These are phyloP conservation scores for Rhodosporidiobolus sp. DNA, from an alignment of 768 basidiomycete genomes.

Conservation along the genomic window DNA sequence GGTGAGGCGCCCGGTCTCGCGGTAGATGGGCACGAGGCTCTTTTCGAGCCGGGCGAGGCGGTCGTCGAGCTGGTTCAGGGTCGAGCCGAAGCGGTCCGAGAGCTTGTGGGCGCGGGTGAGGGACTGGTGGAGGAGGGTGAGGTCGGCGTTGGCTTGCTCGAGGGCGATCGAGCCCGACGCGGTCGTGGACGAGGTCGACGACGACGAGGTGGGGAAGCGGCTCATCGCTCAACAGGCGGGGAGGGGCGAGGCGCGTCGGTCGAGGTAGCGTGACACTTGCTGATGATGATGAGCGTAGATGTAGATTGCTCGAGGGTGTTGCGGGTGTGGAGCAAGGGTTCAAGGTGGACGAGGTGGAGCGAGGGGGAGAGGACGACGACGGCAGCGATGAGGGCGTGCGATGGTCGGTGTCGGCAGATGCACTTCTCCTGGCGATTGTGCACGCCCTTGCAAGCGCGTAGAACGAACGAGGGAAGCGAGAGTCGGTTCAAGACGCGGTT, in stretches of 20 bases:
- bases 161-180: slow-evolving; percentile 8
- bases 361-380: neutral
- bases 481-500: too few species aligned
- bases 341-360: neutral
- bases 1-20: slow-evolving; percentile 37
- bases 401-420: neutral
- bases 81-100: slow-evolving; percentile 35
- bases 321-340: neutral
- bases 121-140: slow-evolving; percentile 41
- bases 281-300: too few species aligned
- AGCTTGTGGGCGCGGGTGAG: slow-evolving; percentile 37
- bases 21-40: slow-evolving; percentile 43
- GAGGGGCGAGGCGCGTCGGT: neutral
- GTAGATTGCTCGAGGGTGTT: neutral
- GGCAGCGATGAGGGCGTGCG: too few species aligned
- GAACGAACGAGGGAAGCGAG: neutral
- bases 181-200: neutral
- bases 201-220: neutral
- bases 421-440: neutral
- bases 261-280: neutral
- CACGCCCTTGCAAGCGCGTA: neutral
- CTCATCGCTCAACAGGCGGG: neutral
- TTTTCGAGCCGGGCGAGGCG: slow-evolving; percentile 42
- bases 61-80: slow-evolving; percentile 42
- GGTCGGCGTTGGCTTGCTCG: slow-evolving; percentile 41